Conservation (phyloP, 2,329 filamentous ascomycete species). For the Chrysoporthe austroafricana region DNA sequence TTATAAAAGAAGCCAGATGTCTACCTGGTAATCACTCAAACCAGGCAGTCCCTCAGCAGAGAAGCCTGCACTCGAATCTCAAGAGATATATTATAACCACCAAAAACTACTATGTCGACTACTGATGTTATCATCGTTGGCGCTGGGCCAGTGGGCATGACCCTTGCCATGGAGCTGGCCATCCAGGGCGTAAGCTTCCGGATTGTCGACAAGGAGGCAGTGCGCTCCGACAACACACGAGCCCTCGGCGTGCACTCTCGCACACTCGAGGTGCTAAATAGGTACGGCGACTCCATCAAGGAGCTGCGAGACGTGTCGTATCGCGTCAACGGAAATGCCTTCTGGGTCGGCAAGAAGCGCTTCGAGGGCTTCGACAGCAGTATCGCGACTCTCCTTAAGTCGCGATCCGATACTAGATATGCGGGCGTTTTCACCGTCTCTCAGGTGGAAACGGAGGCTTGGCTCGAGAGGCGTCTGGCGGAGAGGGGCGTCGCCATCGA, state of each 20-base stretch:
- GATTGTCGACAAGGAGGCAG: conserved; percentile 42
- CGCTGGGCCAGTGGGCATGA: conserved; percentile 48
- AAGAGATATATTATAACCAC: neutral
- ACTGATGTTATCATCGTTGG: conserved; percentile 48
- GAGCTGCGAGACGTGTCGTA: conserved; percentile 43
- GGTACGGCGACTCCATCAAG: conserved; percentile 45
- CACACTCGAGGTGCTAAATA: conserved; percentile 53
- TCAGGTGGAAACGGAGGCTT: conserved; percentile 41
- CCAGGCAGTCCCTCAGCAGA: neutral
- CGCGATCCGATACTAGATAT: conserved; percentile 36
- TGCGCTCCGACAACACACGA: conserved; percentile 43
- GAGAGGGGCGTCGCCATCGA: conserved; percentile 37
- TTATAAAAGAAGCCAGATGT: neutral
- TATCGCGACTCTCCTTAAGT: conserved; percentile 17
- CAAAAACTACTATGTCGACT: conserved; percentile 9
- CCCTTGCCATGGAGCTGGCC: conserved; percentile 45
- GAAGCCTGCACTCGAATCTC: neutral
- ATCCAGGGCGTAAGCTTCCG: conserved; percentile 41
- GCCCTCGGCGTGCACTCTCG: conserved; percentile 53
- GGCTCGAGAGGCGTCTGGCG: conserved; percentile 38
- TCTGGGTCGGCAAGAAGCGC: conserved; percentile 42
- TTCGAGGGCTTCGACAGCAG: neutral
- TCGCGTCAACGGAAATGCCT: conserved; percentile 41
- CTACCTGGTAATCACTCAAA: no score
- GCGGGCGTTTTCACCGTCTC: conserved; percentile 38